Evolutionary conservation across 768 basidiomycete genomes (phyloP), one percentile per base, ranked within the genome.

Genomic region (Boletales sp.): DNA sequence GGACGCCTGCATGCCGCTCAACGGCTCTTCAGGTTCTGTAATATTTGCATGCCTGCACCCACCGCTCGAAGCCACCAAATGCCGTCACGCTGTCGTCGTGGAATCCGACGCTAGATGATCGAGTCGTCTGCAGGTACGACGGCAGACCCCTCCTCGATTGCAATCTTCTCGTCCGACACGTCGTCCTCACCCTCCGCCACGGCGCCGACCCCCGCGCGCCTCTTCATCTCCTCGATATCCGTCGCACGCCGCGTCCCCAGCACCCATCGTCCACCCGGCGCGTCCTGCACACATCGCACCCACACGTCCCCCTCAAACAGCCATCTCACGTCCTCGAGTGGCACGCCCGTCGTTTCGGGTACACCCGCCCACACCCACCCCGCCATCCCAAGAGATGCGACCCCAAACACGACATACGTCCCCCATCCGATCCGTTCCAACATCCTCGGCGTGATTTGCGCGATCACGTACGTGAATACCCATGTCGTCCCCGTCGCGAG

Each of bases 281-380:
- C 68, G 15, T 71, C 69, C 47, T 65, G 52, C 17, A 71, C 40
- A 19, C 58, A 60, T 27, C 71, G 51, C 27, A 66, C 30, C 48
- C 66, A 57, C 15, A 63, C 40, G 4, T 61, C 58, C 30, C 55
- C 52, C 45, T 71, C 68, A 32, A 74, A 74, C 18, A 74, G 32
- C 49, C 56, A 66, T 27, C 52, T 55, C 38, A 74, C 60, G 32
- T 74, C 70, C 61, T 74, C 73, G 27, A 74, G 63, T 32, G 69
- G 64, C 19, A 70, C 63, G 12, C 70, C 68, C 15, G 58, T 70
- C 41, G 74, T 75, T 59, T 75, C 74, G 0, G 74, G 74, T 8
- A 75, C 60, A 43, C 67, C 65, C n/a, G 56, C 52, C 60, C 69
- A 68, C 35, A 61, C 65, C 69, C 62, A 75, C 14, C 43, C 51